Base-by-base conservation (phyloP, 345 rosid species). In the Hypericum perforatum region DNA sequence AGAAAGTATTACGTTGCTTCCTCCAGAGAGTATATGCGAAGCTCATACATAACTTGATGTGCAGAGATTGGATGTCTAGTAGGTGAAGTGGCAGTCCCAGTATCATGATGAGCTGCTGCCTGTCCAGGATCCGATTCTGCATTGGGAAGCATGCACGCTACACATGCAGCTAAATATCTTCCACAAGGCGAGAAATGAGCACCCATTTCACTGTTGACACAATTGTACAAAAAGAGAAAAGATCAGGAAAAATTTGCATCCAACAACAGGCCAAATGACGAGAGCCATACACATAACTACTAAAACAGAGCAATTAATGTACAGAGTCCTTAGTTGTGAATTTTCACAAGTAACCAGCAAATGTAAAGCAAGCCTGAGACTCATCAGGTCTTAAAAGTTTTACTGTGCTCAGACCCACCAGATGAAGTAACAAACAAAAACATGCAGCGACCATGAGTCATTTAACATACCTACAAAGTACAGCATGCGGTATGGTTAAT, bases 121-220 rank as follows among this genome's bases (percentile, higher is more conserved):
- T 79, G 96, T 61, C 89, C 82, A 42, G 87, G 80, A 63, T 86
- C 96, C 65, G 85, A 74, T 67, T 87, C 98, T 57, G 63, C 32
- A 54, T 78, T 80, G 68, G 96, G 96, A 58, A 87, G 81, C 75
- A 81, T 73, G 62, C 98, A 91, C 53, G 95, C 95, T 63, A 91
- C 95, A 78, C 98, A 91, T 8, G 98, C 96, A 61, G 96, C 96
- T 68, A 91, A 78, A 68, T 75, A 91, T 79, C 80, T 84, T 76
- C 96, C 96, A 52, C 98, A 91, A n/a, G 98, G 98, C 8, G 98
- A 91, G 73, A 91, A 87, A 73, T 91, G 98, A 11, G 98, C 92
- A 45, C 98, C 98, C 98, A 91, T 91, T 73, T 91, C 98, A 85
- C 98, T 87, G 84, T 75, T 68, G 61, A 60, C 45, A 63, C 44